Evolutionary conservation across 495 filamentous ascomycete genomes (phyloP), one percentile per base, ranked within the genome.

Genomic region (Hypoxylon perforatum): DNA sequence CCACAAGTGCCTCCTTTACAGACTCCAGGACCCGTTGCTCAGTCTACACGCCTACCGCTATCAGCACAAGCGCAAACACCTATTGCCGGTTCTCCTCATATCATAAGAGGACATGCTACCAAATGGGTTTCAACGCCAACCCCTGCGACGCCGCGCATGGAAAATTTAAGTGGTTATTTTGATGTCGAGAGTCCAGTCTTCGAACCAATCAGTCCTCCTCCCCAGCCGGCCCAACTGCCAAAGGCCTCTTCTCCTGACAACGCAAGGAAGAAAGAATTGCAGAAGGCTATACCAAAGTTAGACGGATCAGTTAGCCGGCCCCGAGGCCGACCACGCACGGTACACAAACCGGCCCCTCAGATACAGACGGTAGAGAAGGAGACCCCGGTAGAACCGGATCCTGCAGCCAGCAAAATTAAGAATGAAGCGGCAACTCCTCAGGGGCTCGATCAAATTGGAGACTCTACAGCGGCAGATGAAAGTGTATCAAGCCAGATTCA

Each of bases 401-500:
- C 69, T 38, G 61, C 73, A 2, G 77, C 76, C 4, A 74, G 81
- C 51, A 81, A 76, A 39, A 82, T 93, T 61, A 94, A 94, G 77
- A 81, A 85, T 46, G 91, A 95, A 73, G 86, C 84, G 33, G 82
- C 76, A 17, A 90, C 88, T 1, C 88, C 90, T 72, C 79, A 67
- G 55, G 80, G 80, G 75, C 73, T 81, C 39, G 80, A 81, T 63
- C 80, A 84, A 64, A 63, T 78, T 54, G 75, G 82, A 52, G 75
- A 86, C 71, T 76, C 85, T 30, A 75, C 86, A 42, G 74, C 78
- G n/a, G 39, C 38, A 7, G 81, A 82, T 56, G 78, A 85, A 67
- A 75, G 71, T 60, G 61, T 71, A 15, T 51, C 65, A 4, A 70
- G 63, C 19, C 74, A 70, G n/a, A 42, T 67, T 61, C 19, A 69